Conservation (phyloP, 2,329 filamentous ascomycete genomes). For the Colletotrichum sp. region DNA sequence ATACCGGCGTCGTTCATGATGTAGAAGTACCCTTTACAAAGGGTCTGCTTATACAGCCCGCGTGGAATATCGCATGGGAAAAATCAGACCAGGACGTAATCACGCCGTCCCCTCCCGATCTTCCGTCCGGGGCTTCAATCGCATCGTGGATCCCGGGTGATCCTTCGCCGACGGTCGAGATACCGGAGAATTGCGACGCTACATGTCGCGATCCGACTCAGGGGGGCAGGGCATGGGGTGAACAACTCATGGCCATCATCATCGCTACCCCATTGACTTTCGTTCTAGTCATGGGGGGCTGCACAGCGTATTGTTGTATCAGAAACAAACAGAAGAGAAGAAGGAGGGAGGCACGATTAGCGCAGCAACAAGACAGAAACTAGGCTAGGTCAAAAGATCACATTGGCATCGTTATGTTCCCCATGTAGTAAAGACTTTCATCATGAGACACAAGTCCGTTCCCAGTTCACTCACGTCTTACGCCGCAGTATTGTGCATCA, state of each 20-base stretch:
- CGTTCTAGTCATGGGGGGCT: not conserved
- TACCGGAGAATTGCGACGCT: not conserved
- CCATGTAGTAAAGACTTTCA: too few relatives aligned
- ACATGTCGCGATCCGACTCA: not conserved
- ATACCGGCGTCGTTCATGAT: not conserved
- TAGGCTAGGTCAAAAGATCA: too few relatives aligned
- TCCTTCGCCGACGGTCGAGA: not conserved
- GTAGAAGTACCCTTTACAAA: not conserved
- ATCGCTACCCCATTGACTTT: not conserved
- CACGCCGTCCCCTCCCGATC: not conserved
- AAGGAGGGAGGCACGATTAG: not conserved
- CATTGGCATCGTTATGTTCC: too few relatives aligned
- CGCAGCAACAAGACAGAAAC: too few relatives aligned
- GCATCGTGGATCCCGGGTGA: not conserved
- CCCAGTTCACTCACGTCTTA: too few relatives aligned
- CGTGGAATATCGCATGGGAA: not conserved
- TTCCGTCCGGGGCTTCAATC: not conserved
- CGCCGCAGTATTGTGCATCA: too few relatives aligned
- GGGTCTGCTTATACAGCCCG: not conserved
- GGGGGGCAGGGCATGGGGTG: not conserved
- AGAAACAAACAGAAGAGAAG: not conserved
- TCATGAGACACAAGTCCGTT: too few relatives aligned
- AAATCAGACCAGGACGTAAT: fast-evolving
- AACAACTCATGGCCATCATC: not conserved
- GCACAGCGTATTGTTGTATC: not conserved